phyloP scores from a whole-genome alignment of 768 basidiomycete genomes.

The Lactifluus piperatus region DNA sequence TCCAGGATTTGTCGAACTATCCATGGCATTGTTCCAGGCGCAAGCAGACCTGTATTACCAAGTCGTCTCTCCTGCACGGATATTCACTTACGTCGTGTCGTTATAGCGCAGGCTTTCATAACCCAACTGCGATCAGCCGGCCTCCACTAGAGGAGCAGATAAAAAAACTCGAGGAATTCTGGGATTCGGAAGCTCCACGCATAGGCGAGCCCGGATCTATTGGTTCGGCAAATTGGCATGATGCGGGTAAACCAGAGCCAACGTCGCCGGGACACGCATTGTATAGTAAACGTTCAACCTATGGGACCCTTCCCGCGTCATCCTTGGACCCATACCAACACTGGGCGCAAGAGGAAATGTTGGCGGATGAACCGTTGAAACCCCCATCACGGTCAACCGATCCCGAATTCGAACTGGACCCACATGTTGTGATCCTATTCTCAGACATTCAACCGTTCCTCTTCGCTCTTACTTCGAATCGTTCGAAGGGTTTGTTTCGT shows the following conservation, averaged over 20 bases:
- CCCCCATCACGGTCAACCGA: constrained; percentile 50
- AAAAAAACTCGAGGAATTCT: constrained; percentile 64
- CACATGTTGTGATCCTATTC: constrained; percentile 65
- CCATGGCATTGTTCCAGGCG: constrained; percentile 72
- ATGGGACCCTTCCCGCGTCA: constrained; percentile 24
- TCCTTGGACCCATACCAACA: constrained; percentile 50
- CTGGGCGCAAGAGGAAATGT: constrained; percentile 56
- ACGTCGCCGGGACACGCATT: neutral
- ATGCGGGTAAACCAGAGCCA: constrained; percentile 33
- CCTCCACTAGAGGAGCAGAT: constrained; percentile 42
- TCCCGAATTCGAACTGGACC: constrained; percentile 46
- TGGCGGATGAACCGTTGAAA: constrained; percentile 34
- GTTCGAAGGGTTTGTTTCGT: constrained; percentile 50
- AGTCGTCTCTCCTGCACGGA: neutral
- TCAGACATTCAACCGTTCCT: constrained; percentile 59
- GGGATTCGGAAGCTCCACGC: constrained; percentile 79
- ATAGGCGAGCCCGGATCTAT: constrained; percentile 54
- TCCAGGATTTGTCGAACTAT: constrained; percentile 64
- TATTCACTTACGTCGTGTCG: neutral
- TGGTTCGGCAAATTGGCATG: constrained; percentile 63
- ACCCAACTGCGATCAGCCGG: constrained; percentile 38
- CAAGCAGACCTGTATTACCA: constrained; percentile 70
- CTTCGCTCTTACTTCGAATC: constrained; percentile 32
- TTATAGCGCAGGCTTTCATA: constrained; percentile 44
- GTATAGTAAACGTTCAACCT: constrained; percentile 4